Base-by-base conservation (phyloP, 345 rosid genomes). In the Euphorbia pulcherrima region DNA sequence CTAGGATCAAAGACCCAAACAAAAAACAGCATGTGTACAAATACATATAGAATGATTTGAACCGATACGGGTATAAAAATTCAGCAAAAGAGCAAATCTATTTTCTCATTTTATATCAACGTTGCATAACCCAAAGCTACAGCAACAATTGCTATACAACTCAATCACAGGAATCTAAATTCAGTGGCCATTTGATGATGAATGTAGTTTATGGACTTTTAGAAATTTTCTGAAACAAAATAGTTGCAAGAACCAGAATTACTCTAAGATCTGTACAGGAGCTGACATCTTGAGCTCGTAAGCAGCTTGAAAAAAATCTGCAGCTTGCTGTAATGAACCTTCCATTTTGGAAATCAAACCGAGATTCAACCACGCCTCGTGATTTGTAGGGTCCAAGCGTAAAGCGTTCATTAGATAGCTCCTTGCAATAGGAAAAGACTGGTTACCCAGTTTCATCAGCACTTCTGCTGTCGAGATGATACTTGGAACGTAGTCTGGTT, bases 231-330 rank as follows among this genome's bases (percentile, higher is more conserved):
- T 58, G 68, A n/a, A 69, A 60, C 39, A n/a, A 60, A 47, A 18
- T 63, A 4, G 29, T 18, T 59, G 65, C 30, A 41, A 58, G n/a
- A 57, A 46, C 46, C n/a, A 14, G 54, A 37, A 20, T 70, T 75
- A 81, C 28, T 30, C 48, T 54, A 85, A 84, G 76, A 86, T 79
- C 65, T 88, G 86, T 52, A 88, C 85, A 13, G 97, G 96, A 66
- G 97, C 90, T 2, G 97, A 84, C 27, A 79, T 71, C 74, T 85
- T 67, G 44, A 94, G 91, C 67, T 94, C 97, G 75, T 87, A 85
- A 5, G 99, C 96, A 60, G 97, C 97, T 77, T 94, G 96, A 75
- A 86, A 89, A 77, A 75, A 94, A 29, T 94, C 96, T 30, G 96
- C 96, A 21, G 97, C 97, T 81, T 84, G 92, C 47, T 81, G 85